phyloP scores from a whole-genome alignment of 164 flowering plant species.

The Berberis thunbergii region DNA sequence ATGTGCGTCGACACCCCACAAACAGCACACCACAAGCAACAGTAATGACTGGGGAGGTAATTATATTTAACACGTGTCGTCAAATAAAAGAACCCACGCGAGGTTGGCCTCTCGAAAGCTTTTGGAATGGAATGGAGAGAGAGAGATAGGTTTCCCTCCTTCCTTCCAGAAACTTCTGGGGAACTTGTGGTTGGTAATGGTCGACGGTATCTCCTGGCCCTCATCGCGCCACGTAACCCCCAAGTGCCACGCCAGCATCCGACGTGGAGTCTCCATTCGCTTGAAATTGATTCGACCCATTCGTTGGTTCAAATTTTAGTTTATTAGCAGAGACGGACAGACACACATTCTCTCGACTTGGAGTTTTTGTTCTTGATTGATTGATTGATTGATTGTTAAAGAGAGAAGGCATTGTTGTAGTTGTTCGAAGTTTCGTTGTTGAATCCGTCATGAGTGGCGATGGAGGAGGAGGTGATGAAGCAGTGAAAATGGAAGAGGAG shows the following conservation, averaged over 20 bases:
- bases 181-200: constrained; percentile 51
- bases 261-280: constrained; percentile 47
- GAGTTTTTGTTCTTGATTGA: no score
- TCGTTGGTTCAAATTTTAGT: background rate
- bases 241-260: constrained; percentile 35
- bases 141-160: background rate
- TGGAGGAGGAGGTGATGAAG: constrained; percentile 10
- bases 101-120: no score
- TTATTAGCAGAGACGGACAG: no score
- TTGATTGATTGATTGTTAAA: background rate
- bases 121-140: no score
- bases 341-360: no score
- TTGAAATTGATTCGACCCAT: constrained; percentile 29
- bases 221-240: constrained; percentile 34
- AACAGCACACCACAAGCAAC: no score
- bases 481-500: constrained; percentile 8
- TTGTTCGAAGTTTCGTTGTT: background rate
- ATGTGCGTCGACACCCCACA: no score
- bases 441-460: constrained; percentile 14
- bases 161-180: constrained; percentile 75
- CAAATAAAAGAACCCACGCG: no score
- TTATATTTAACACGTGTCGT: no score
- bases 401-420: background rate
- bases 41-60: no score
- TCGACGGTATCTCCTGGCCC: constrained; percentile 28